A percentile compares a stretch with the other conserved stretches of the same genome.
Evolutionary conservation across 225 moss, liverwort and hornwort genomes (phyloP).

Genomic region (Thuidium tamariscinum): DNA sequence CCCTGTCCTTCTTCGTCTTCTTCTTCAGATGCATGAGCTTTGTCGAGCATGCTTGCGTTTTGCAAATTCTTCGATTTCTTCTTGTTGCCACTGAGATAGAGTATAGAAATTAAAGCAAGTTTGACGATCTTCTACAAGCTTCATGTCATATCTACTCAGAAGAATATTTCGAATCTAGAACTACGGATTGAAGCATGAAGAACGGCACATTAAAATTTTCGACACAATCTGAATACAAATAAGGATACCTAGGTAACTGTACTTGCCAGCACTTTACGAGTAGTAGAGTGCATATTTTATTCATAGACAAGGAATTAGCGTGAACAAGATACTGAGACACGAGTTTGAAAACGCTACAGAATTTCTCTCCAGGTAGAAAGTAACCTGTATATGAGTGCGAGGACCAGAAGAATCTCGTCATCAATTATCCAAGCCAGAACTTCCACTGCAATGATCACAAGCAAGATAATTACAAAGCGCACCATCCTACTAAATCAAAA

Average conservation of each 20-base stretch:
- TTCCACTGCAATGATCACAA: slow-evolving; percentile 48
- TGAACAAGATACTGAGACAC: neutral
- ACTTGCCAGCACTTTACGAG: neutral
- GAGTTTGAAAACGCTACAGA: neutral
- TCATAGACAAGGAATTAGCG: neutral
- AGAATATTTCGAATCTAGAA: neutral
- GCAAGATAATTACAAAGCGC: neutral
- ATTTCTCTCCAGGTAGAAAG: neutral
- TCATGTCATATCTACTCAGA: neutral
- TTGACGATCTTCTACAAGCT: neutral
- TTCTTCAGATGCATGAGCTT: neutral
- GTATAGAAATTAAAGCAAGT: neutral
- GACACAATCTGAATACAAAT: neutral
- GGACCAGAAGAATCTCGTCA: slow-evolving; percentile 70
- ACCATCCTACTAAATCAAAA: neutral
- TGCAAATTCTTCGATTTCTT: slow-evolving; percentile 13
- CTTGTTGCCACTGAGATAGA: slow-evolving; percentile 48
- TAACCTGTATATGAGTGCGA: slow-evolving; percentile 78
- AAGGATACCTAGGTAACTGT: neutral
- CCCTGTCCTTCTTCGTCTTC: neutral
- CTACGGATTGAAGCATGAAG: neutral
- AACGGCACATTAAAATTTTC: neutral
- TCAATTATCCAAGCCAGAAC: slow-evolving; percentile 75
- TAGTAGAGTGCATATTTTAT: neutral
- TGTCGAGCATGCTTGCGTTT: slow-evolving; percentile 1